Evolutionary conservation across 208 protist genomes (phyloP), one percentile per base, ranked within the genome.

Genomic region (Strigomonas culicis): DNA sequence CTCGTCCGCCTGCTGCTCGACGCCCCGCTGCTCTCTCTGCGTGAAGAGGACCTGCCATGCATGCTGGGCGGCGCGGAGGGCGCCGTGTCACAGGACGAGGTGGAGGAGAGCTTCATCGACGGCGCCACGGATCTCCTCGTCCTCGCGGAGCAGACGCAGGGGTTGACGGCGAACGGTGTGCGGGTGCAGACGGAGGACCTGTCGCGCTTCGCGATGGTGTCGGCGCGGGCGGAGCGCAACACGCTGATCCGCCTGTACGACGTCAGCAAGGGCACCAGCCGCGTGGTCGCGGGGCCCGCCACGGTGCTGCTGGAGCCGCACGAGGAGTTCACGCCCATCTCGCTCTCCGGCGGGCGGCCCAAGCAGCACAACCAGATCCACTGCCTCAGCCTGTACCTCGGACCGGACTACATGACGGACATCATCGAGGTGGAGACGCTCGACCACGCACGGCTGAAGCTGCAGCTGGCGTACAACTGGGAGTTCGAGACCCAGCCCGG

Each of bases 381-480:
- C 65, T 73, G 83, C n/a, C 80, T 99, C 0, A 76, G 78, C 43
- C 82, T 98, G 19, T 95, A 88, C 64, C 75, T 98, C 19, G 97
- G 97, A n/a, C 97, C 97, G 17, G 95, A 98, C 75, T 98, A 97
- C 72, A 98, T 98, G 90, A 82, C 91, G 11, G 97, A 98, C 70
- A 52, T 81, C 21, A 83, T 98, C 66, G 82, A 85, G 25, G 93
- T 98, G 0, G 95, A 98, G 77, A 99, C 97, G 0, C 74, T 85
- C 30, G 98, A 98, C 57, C 97, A 99, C 83, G 90, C 97, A 2
- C 84, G 94, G 13, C 82, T 98, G 51, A 70, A 70, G 25, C 78
- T 99, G 30, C 72, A 96, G 52, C 78, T 98, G 2, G 89, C 93
- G 47, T 99, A 99, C 91, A 99, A 98, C 77, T 99, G 98, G 98